Evolutionary conservation across 768 basidiomycete genomes (phyloP).

Genomic region (Lentinus brumalis): DNA sequence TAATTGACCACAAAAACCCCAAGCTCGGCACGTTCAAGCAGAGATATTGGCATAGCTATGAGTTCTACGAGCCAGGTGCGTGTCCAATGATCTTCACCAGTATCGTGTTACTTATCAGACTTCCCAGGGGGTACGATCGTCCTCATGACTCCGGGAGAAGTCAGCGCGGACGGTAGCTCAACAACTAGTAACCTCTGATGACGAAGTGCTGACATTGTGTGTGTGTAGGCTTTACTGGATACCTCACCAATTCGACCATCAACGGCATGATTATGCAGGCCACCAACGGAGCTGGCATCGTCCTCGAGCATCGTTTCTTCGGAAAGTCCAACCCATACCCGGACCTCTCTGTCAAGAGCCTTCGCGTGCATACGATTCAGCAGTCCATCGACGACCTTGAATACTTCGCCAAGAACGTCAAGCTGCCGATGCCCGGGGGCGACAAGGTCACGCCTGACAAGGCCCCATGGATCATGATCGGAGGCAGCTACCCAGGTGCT

Average conservation of each 20-base stretch:
- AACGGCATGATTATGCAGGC: slow-evolving; percentile 65
- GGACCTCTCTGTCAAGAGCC: slow-evolving; percentile 56
- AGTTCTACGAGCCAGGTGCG: slow-evolving; percentile 55
- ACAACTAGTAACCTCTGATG: too few species aligned
- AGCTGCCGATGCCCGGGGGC: slow-evolving; percentile 66
- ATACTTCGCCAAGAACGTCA: slow-evolving; percentile 64
- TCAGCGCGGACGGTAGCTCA: slow-evolving; percentile 45
- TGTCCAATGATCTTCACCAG: not conserved
- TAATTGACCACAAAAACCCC: slow-evolving; percentile 54
- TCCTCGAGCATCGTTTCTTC: slow-evolving; percentile 76
- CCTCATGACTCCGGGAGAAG: slow-evolving; percentile 66
- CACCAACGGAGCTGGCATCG: slow-evolving; percentile 57
- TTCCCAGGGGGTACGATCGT: slow-evolving; percentile 55
- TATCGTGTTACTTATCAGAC: not conserved
- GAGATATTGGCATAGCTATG: slow-evolving; percentile 72
- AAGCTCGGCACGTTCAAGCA: slow-evolving; percentile 75
- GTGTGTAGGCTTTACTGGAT: slow-evolving; percentile 40
- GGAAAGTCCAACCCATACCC: slow-evolving; percentile 67
- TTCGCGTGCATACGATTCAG: slow-evolving; percentile 61
- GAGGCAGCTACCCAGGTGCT: slow-evolving; percentile 43
- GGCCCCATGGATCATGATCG: slow-evolving; percentile 41
- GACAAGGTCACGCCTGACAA: slow-evolving; percentile 48
- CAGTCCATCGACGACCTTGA: slow-evolving; percentile 71
- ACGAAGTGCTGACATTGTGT: too few species aligned
- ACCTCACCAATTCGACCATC: slow-evolving; percentile 61